Conservation (phyloP, 1,284 basidiomycete species). For the Termitomyces sp. region DNA sequence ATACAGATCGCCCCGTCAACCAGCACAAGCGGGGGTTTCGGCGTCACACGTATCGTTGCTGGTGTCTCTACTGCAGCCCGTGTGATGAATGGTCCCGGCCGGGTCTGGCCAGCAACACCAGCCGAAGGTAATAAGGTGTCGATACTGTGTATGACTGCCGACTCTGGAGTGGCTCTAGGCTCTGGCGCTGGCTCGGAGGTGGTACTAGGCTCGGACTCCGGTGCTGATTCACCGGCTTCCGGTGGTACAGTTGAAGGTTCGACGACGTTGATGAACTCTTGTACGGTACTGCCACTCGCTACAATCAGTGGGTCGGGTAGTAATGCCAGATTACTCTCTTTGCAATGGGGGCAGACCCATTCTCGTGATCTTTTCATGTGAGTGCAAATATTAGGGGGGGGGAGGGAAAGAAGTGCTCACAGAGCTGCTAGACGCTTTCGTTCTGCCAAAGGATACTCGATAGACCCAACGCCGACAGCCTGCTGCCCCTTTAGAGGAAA, state of each 20-base stretch:
- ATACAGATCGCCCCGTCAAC: conserved; percentile 62
- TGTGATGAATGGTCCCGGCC: conserved; percentile 12
- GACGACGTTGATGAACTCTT: not conserved
- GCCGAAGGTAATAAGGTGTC: conserved; percentile 11
- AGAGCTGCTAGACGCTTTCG: conserved; percentile 75
- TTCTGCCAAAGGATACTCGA: conserved; percentile 78
- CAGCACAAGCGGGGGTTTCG: conserved; percentile 26
- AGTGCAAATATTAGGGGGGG: conserved; percentile 1
- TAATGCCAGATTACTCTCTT: conserved; percentile 60
- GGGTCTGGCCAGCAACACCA: conserved; percentile 2
- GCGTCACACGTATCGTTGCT: conserved; percentile 6
- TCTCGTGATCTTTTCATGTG: conserved; percentile 59
- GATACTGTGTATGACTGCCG: conserved; percentile 12
- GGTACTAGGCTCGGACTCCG: not conserved
- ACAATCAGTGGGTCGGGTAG: conserved; percentile 57
- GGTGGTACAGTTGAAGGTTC: not conserved
- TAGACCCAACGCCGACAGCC: conserved; percentile 85
- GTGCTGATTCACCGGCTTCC: not conserved
- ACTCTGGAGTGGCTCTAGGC: conserved; percentile 3
- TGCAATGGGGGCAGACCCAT: conserved; percentile 79
- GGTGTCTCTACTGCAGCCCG: conserved; percentile 13
- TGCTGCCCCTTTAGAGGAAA: conserved; percentile 88
- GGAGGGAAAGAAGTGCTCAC: conserved; percentile 39
- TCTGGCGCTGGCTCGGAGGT: conserved; percentile 6
- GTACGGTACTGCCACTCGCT: not conserved